Evolutionary conservation across 2,329 filamentous ascomycete species (phyloP), one percentile per base, ranked within the genome.

Genomic region (Hymenoscyphus occultus): DNA sequence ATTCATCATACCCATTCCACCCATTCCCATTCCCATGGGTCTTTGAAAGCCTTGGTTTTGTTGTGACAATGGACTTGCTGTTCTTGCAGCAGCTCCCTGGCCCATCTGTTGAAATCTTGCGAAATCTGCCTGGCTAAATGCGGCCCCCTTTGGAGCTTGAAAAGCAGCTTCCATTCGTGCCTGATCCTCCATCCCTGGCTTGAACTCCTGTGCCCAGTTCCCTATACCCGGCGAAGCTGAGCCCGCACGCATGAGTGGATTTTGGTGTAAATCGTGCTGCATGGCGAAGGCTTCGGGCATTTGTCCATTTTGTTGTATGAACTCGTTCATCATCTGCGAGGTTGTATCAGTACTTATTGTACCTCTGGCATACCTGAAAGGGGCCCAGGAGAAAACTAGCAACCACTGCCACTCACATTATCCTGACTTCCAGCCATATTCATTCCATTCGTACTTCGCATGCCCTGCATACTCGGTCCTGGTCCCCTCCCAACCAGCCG

Each of bases 301-400:
- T 70, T 86, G 85, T 39, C 81, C 88, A 63, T 86, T 86, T 74
- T 95, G 90, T 76, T 96, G 92, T 74, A 96, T 84, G 77, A 97
- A 97, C 66, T 92, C 90, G 74, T 96, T 93, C 87, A 97, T 91
- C 89, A 94, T 93, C 92, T 96, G 56, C 16, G n/a, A 39, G 16
- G 10, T 4, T 12, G 22, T 28, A 54, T 54, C 31, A 59, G 31
- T 51, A 71, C 61, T 64, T 19, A 61, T n/a, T n/a, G 9, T 51
- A 48, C 22, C 28, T 58, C 39, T 54, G n/a, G 9, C 6, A n/a
- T 16, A 42, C 22, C 58, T 5, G 2, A 28, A 42, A 28, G 19
- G 58, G 7, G 28, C n/a, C 39, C 45, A 28, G 45, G 12, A 19
- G 39, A 4, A 40, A 31, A 22, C 16, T 57, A 59, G 28, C 19